Percentiles rank a stretch among this genome's conserved stretches.
These are phyloP conservation scores for Neoscytalidium dimidiatum DNA, from an alignment of 2,329 filamentous ascomycete genomes.

Conservation along the genomic window DNA sequence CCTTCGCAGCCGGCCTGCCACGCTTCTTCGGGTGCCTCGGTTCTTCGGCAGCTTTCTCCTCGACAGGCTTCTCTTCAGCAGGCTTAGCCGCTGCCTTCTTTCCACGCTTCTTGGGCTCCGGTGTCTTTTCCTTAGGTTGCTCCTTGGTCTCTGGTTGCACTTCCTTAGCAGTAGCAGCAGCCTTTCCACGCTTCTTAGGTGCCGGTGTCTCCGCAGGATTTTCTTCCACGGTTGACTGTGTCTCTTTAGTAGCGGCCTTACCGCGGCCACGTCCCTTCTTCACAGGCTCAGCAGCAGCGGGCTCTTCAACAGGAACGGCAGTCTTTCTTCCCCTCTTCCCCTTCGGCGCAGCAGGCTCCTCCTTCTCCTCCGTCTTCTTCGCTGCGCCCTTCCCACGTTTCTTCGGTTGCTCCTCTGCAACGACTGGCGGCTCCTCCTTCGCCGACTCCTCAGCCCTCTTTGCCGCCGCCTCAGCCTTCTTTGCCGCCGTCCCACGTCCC, in stretches of 20 bases:
- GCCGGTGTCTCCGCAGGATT: constrained; percentile 10
- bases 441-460: neutral
- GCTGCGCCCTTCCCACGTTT: neutral
- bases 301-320: neutral
- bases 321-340: constrained; percentile 2
- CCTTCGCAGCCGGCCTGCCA: constrained; percentile 26
- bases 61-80: neutral
- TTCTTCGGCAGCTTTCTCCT: constrained; percentile 3
- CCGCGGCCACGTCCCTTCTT: constrained; percentile 3
- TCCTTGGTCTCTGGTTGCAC: constrained; percentile 6
- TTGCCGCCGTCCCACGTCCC: no score
- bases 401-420: neutral
- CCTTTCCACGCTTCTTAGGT: no score
- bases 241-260: neutral
- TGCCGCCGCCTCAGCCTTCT: no score
- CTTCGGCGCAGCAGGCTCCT: neutral
- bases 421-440: neutral
- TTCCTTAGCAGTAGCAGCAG: neutral
- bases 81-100: neutral
- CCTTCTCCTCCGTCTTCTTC: neutral
- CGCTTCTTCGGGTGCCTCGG: constrained; percentile 30
- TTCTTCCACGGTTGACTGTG: constrained; percentile 1
- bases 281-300: neutral
- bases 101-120: constrained; percentile 20
- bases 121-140: constrained; percentile 1